Percentiles rank a stretch among this genome's conserved stretches.
These are phyloP conservation scores for Endoconidiophora polonica DNA, from an alignment of 2,329 filamentous ascomycete genomes.

Conservation along the genomic window DNA sequence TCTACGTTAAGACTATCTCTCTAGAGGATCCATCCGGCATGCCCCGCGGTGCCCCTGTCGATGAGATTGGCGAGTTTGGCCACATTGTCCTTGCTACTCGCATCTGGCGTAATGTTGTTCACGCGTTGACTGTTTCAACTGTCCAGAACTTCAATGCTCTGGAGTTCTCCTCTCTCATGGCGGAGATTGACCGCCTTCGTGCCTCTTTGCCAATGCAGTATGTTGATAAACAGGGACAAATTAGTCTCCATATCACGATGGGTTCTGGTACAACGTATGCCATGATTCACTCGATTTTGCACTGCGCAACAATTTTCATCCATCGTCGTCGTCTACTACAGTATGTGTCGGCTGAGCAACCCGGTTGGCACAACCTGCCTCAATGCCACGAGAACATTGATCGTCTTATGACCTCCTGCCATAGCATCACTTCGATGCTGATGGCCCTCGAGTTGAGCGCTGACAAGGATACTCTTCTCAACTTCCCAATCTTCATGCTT, in stretches of 20 bases:
- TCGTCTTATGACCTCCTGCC: constrained; percentile 40
- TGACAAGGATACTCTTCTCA: constrained; percentile 41
- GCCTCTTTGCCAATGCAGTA: constrained; percentile 40
- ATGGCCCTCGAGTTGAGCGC: constrained; percentile 37
- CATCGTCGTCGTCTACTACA: constrained; percentile 43
- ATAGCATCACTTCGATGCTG: constrained; percentile 39
- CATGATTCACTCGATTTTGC: constrained; percentile 44
- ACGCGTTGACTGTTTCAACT: constrained; percentile 40
- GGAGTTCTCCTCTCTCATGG: constrained; percentile 32
- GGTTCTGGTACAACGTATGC: constrained; percentile 45
- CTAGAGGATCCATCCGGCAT: constrained; percentile 23
- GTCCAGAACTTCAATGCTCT: constrained; percentile 36
- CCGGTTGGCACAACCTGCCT: constrained; percentile 34
- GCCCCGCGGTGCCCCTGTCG: constrained; percentile 24
- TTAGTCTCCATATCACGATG: constrained; percentile 47
- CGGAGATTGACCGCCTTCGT: constrained; percentile 38
- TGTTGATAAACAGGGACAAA: constrained; percentile 43
- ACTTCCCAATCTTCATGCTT: constrained; percentile 46
- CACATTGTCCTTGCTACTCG: constrained; percentile 44
- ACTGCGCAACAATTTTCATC: constrained; percentile 44
- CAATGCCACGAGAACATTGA: constrained; percentile 38
- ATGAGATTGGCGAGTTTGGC: constrained; percentile 43
- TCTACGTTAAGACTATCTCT: constrained; percentile 39
- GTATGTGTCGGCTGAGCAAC: constrained; percentile 35
- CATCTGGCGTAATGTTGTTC: constrained; percentile 44